These are phyloP conservation scores for Rossbeevera mucosa DNA, from an alignment of 768 basidiomycete species.

Conservation along the genomic window DNA sequence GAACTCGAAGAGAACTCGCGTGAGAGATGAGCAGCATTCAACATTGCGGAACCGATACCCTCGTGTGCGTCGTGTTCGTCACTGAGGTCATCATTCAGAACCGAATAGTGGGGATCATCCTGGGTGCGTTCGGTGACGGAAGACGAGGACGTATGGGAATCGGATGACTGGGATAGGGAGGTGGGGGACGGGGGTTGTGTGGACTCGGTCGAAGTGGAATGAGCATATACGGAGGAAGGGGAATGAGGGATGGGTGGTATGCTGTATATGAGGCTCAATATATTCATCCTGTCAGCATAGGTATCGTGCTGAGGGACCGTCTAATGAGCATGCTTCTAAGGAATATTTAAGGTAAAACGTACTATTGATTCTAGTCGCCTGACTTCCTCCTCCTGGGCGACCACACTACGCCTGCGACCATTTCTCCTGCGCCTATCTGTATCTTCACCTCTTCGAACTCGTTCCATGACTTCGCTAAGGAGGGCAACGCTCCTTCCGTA, in stretches of 20 bases:
- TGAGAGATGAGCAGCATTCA: slow-evolving; percentile 30
- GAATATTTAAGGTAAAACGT: slow-evolving; percentile 35
- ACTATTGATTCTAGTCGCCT: slow-evolving; percentile 83
- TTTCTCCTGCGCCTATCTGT: slow-evolving; percentile 58
- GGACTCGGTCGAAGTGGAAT: slow-evolving; percentile 36
- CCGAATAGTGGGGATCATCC: slow-evolving; percentile 30
- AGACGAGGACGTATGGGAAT: slow-evolving; percentile 49
- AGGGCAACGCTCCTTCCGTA: slow-evolving; percentile 84
- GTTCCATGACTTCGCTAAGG: slow-evolving; percentile 88
- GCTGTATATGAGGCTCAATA: slow-evolving; percentile 83
- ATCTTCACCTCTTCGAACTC: slow-evolving; percentile 83
- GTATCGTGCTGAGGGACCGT: slow-evolving; percentile 71
- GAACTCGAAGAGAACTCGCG: slow-evolving; percentile 25
- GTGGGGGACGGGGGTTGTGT: slow-evolving; percentile 36
- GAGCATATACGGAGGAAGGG: slow-evolving; percentile 47
- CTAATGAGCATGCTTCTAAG: slow-evolving; percentile 13
- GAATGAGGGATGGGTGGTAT: slow-evolving; percentile 74
- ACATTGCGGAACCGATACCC: slow-evolving; percentile 44
- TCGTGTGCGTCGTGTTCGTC: slow-evolving; percentile 39
- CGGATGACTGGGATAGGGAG: slow-evolving; percentile 37
- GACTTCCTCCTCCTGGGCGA: slow-evolving; percentile 91
- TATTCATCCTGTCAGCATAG: slow-evolving; percentile 91
- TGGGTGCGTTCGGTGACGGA: slow-evolving; percentile 36
- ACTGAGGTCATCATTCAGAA: slow-evolving; percentile 19
- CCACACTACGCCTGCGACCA: slow-evolving; percentile 68